Conservation (phyloP, 805 yeast species). For the Metschnikowia proteae region DNA sequence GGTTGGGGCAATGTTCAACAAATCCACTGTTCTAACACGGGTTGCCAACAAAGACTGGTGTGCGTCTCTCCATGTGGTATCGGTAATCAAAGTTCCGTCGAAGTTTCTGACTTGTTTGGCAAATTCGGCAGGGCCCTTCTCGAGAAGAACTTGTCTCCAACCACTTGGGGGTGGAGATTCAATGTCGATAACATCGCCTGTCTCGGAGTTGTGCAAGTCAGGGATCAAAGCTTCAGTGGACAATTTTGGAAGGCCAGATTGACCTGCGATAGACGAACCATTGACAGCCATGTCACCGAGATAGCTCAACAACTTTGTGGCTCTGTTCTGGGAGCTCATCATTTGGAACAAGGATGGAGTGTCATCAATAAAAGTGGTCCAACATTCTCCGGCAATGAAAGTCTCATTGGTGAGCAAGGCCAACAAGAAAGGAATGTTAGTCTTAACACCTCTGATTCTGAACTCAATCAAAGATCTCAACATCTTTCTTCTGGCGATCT, state of each 20-base stretch:
- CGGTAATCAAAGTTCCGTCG: constrained; percentile 91
- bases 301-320: constrained; percentile 86
- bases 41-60: constrained; percentile 97
- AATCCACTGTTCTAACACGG: constrained; percentile 91
- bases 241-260: constrained; percentile 86
- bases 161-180: constrained; percentile 59
- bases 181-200: constrained; percentile 62
- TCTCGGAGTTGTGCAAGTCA: constrained; percentile 52
- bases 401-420: constrained; percentile 88
- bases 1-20: constrained; percentile 86
- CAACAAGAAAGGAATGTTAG: constrained; percentile 93
- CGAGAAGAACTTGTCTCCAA: constrained; percentile 85
- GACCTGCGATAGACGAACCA: constrained; percentile 95
- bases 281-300: constrained; percentile 92
- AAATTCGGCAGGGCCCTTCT: constrained; percentile 84
- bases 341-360: constrained; percentile 94
- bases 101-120: constrained; percentile 81
- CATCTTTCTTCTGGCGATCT: constrained; percentile 97
- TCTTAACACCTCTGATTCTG: constrained; percentile 98
- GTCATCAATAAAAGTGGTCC: constrained; percentile 99
- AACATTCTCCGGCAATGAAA: constrained; percentile 80
- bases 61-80: constrained; percentile 99
- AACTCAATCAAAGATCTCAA: constrained; percentile 93
- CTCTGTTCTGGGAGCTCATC: constrained; percentile 94
- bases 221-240: constrained; percentile 75